These are phyloP conservation scores for Alternaria dauci DNA, from an alignment of 2,329 filamentous ascomycete genomes.

Conservation along the genomic window DNA sequence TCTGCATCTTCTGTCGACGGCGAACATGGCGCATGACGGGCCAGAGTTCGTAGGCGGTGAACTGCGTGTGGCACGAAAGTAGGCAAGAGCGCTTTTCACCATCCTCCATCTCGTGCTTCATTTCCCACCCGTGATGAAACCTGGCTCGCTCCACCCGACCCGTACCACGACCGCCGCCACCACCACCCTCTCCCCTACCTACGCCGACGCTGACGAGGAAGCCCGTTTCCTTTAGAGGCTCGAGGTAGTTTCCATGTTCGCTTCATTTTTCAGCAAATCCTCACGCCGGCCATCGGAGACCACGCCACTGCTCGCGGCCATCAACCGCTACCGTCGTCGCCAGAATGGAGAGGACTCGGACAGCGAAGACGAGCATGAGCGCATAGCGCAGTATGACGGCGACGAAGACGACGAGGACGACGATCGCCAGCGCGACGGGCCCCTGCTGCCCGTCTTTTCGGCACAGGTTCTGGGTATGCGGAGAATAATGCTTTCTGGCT, in stretches of 20 bases:
- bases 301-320: slow-evolving; percentile 48
- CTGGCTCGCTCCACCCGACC: slow-evolving; percentile 12
- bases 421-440: slow-evolving; percentile 41
- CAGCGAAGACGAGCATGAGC: slow-evolving; percentile 31
- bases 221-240: slow-evolving; percentile 19
- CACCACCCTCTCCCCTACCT: slow-evolving; percentile 12
- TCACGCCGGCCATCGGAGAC: slow-evolving; percentile 44
- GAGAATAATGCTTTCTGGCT: slow-evolving; percentile 16
- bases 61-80: slow-evolving; percentile 14
- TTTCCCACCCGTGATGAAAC: slow-evolving; percentile 21
- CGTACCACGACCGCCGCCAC: slow-evolving; percentile 3
- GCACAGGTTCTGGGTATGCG: slow-evolving; percentile 48
- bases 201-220: slow-evolving; percentile 21
- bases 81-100: slow-evolving; percentile 21
- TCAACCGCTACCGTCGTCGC: slow-evolving; percentile 40
- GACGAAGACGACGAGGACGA: slow-evolving; percentile 39
- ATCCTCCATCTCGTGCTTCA: slow-evolving; percentile 18
- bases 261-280: slow-evolving; percentile 47
- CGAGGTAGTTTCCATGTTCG: slow-evolving; percentile 46
- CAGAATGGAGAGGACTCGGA: slow-evolving; percentile 33
- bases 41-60: slow-evolving; percentile 18
- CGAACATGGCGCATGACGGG: slow-evolving; percentile 17
- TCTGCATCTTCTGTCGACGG: slow-evolving; percentile 16
- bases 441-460: slow-evolving; percentile 53
- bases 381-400: slow-evolving; percentile 36